A percentile compares a stretch with the other conserved stretches of the same genome.
phyloP scores from a whole-genome alignment of 768 basidiomycete species.

The Myochromella boudieri region DNA sequence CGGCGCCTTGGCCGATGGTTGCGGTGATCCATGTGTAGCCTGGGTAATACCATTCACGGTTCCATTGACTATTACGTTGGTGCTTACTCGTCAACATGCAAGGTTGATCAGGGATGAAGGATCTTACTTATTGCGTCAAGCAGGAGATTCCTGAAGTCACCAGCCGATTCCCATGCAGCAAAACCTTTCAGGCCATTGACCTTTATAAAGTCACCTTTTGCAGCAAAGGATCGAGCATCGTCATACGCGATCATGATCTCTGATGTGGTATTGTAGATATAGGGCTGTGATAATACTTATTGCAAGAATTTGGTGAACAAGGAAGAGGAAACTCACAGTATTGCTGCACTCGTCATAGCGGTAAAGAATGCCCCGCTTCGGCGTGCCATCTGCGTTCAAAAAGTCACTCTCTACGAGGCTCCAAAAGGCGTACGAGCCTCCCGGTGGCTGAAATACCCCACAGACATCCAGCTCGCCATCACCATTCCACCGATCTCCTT shows the following conservation, averaged over 20 bases:
- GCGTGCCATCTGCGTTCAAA: conserved; percentile 44
- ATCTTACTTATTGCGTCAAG: conserved; percentile 42
- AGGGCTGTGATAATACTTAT: conserved; percentile 47
- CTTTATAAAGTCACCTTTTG: conserved; percentile 63
- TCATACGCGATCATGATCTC: conserved; percentile 69
- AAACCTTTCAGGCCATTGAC: conserved; percentile 59
- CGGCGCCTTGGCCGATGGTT: background rate
- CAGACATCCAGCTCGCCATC: conserved; percentile 51
- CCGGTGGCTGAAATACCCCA: conserved; percentile 49
- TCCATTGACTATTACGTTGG: conserved; percentile 8
- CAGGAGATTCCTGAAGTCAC: conserved; percentile 60
- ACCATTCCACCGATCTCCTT: conserved; percentile 60
- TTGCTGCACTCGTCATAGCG: conserved; percentile 67
- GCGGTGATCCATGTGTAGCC: background rate
- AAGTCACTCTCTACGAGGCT: conserved; percentile 58
- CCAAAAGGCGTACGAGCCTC: conserved; percentile 65
- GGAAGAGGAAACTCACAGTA: conserved; percentile 48
- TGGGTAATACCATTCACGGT: conserved; percentile 5
- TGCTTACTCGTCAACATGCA: background rate
- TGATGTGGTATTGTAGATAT: conserved; percentile 55
- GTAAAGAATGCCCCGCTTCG: conserved; percentile 44
- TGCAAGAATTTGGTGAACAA: background rate
- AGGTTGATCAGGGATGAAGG: background rate
- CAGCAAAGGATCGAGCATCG: conserved; percentile 54
- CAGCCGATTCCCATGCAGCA: conserved; percentile 71